Base-by-base conservation (phyloP, 805 yeast species). In the Kregervanrija pseudodelftensis region DNA sequence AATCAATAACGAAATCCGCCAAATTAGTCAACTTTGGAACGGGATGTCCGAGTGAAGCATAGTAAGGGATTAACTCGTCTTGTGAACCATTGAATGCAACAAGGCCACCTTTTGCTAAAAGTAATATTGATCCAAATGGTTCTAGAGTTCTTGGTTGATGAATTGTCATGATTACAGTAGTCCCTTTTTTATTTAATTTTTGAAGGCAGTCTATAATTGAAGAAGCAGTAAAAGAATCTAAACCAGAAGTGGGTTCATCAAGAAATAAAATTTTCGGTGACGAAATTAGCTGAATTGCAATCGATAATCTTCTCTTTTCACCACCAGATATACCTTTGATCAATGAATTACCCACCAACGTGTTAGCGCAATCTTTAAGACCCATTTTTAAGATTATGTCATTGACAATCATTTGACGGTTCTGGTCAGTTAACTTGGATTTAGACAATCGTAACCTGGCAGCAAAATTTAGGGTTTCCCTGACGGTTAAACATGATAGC, bases 181-280 rank as follows among this genome's bases (percentile, higher is more conserved):
- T 77, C 7, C 81, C 78, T 30, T 71, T 74, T n/a, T 63, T 57
- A 2, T 88, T 77, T 33, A 88, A 61, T 3, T 69, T 68, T 41
- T 76, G 68, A 46, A 87, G 66, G 35, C 87, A 75, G 30, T 71
- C 67, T 36, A 88, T 59, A 33, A 87, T 82, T 2, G 85, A 74
- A 1, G 76, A 71, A 0, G 95, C 84, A 0, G 93, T 85, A 46
- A 85, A 77, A 11, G 90, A 77, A 57, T 88, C 96, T 22, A 88
- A 69, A 0, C 96, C 96, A 4, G 95, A 85, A 0, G 95, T 88
- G 2, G 96, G 95, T 57, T 88, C 96, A 62, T 88, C 96, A 17
- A 88, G 62, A 41, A 88, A 71, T 33, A 88, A 59, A 34, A 88
- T 70, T 45, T 79, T 79, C 0, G 95, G 91, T 45, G 79, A 79